Evolutionary conservation across 495 filamentous ascomycete genomes (phyloP), one percentile per base, ranked within the genome.

Genomic region (Aspergillus affinis): DNA sequence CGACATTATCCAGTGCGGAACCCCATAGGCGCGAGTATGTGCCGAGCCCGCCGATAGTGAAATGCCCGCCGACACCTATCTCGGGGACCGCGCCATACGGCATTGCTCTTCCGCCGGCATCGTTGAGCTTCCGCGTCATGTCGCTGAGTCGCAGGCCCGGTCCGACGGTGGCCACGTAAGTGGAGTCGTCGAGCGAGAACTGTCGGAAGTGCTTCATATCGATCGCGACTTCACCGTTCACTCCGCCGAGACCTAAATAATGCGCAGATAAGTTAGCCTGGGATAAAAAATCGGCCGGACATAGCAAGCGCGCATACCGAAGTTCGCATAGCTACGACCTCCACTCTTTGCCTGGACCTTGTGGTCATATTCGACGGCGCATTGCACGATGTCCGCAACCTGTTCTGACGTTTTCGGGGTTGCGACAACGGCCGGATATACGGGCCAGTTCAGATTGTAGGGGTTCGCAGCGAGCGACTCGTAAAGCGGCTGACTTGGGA

Each of bases 1-100:
- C 57, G 49, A 92, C 80, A 41, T 80, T 80, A 62, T 92, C 89
- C 51, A 92, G 70, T 0, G 86, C 76, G 0, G 83, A 67, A 18
- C 89, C 89, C 78, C 82, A 90, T 29, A 82, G 79, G 19, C 88
- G 83, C 9, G 85, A 85, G 8, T 72, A 75, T 26, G 81, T 76
- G 0, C 89, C 89, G 48, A 80, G 84, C 5, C 89, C 89, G n/a
- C 89, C 89, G 55, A 91, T 86, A 0, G 86, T 87, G 53, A 83
- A 79, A 68, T 93, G 90, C 7, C 90, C 90, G 23, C 86, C 88
- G 21, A 89, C 81, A 15, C 90, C 90, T 30, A 90, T 83, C 17
- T 75, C 67, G 9, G 87, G 81, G 58, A 83, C 88, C 13, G 83
- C 84, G 19, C 86, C 89, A 62, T 90, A 89, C 0, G 88, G 69